phyloP scores from a whole-genome alignment of 306 rosid species.

The Oxytropis ochrocephala region DNA sequence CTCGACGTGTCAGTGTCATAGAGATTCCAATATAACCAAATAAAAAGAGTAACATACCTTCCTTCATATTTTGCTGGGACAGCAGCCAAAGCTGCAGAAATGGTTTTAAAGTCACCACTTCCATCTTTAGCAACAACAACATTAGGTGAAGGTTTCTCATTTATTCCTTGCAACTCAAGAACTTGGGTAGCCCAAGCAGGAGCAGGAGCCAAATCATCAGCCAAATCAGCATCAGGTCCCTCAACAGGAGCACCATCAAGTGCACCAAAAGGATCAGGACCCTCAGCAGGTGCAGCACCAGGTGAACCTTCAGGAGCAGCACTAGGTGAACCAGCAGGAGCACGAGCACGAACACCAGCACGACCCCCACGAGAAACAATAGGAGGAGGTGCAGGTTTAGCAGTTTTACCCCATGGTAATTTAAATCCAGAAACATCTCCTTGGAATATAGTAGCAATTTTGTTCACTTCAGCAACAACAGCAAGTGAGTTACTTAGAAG shows the following conservation, averaged over 20 bases:
- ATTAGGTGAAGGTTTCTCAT: slow-evolving; percentile 52
- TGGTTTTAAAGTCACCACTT: slow-evolving; percentile 60
- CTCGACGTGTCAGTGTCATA: too few relatives aligned
- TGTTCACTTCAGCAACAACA: slow-evolving; percentile 30
- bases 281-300: neutral
- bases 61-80: slow-evolving; percentile 55
- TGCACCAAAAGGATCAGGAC: slow-evolving; percentile 2
- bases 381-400: neutral
- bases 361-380: neutral
- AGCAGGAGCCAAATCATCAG: slow-evolving; percentile 9
- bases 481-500: slow-evolving; percentile 69
- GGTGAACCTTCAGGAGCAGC: neutral
- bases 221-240: too few relatives aligned
- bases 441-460: slow-evolving; percentile 27
- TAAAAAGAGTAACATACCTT: slow-evolving; percentile 28
- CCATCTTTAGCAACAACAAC: slow-evolving; percentile 79
- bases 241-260: neutral
- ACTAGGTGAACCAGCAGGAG: neutral
- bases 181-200: slow-evolving; percentile 48
- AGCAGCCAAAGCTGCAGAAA: slow-evolving; percentile 58
- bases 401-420: slow-evolving; percentile 18
- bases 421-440: slow-evolving; percentile 10
- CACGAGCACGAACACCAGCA: neutral
- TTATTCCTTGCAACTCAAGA: slow-evolving; percentile 20
- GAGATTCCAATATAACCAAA: neutral